phyloP scores from a whole-genome alignment of 2,329 filamentous ascomycete genomes.

The Phaeoacremonium minimum region DNA sequence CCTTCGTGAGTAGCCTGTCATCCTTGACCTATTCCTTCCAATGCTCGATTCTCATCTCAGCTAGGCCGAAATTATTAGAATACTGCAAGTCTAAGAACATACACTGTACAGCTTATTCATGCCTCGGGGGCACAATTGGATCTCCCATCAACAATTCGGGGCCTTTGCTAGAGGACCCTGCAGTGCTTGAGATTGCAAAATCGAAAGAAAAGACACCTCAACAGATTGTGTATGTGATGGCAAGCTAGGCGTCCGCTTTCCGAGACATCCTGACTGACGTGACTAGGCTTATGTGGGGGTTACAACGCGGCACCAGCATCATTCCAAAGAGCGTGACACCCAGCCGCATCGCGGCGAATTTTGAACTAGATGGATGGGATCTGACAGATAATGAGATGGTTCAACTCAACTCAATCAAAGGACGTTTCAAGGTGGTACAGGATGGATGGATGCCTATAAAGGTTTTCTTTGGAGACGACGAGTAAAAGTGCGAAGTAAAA shows the following conservation, averaged over 20 bases:
- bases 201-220: constrained; percentile 51
- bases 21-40: neutral
- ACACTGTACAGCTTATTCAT: constrained; percentile 62
- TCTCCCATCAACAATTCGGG: constrained; percentile 53
- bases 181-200: constrained; percentile 32
- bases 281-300: neutral
- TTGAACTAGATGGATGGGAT: constrained; percentile 56
- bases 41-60: neutral
- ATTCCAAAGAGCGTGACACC: constrained; percentile 73
- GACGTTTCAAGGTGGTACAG: constrained; percentile 63
- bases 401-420: constrained; percentile 48
- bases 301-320: constrained; percentile 56
- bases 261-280: neutral
- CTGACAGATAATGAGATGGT: constrained; percentile 56
- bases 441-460: constrained; percentile 60
- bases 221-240: constrained; percentile 36
- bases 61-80: constrained; percentile 47
- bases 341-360: constrained; percentile 65
- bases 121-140: constrained; percentile 49
- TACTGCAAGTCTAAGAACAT: constrained; percentile 61
- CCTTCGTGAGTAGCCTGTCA: constrained; percentile 32
- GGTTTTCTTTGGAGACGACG: constrained; percentile 65
- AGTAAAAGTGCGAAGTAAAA: constrained; percentile 32
- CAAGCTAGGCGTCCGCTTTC: no score
- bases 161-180: constrained; percentile 36